Conservation (phyloP, 1,284 basidiomycete genomes). For the Boletus semigastroideus region DNA sequence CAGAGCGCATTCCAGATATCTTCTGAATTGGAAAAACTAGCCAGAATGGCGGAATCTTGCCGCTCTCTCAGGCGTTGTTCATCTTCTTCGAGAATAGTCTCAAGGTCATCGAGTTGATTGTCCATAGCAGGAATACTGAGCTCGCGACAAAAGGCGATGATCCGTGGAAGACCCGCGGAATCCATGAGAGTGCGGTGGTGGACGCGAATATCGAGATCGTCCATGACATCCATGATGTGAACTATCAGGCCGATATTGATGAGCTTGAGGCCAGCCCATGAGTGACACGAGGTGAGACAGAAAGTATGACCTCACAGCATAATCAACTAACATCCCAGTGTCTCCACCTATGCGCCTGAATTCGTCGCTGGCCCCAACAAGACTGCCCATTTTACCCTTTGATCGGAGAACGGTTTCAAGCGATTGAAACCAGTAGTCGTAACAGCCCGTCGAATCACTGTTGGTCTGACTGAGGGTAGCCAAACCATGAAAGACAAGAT, state of each 20-base stretch:
- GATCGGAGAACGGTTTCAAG: slow-evolving; percentile 80
- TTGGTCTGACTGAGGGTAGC: slow-evolving; percentile 68
- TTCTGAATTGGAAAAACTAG: slow-evolving; percentile 77
- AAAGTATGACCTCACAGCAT: slow-evolving; percentile 62
- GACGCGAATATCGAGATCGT: slow-evolving; percentile 80
- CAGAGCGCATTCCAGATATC: slow-evolving; percentile 88
- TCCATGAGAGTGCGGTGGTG: slow-evolving; percentile 91
- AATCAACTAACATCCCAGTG: slow-evolving; percentile 75
- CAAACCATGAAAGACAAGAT: slow-evolving; percentile 61
- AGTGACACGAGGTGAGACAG: slow-evolving; percentile 9
- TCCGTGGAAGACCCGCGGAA: slow-evolving; percentile 74
- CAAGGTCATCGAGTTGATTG: slow-evolving; percentile 68
- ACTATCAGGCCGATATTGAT: slow-evolving; percentile 73
- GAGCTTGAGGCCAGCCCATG: slow-evolving; percentile 42
- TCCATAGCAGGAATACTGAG: slow-evolving; percentile 71
- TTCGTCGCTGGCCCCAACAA: slow-evolving; percentile 93
- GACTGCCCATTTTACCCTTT: slow-evolving; percentile 91
- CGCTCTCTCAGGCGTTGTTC: slow-evolving; percentile 76
- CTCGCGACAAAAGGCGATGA: slow-evolving; percentile 70
- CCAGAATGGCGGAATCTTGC: slow-evolving; percentile 75
- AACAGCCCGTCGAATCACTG: slow-evolving; percentile 59
- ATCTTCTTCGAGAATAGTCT: slow-evolving; percentile 74
- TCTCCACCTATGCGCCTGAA: slow-evolving; percentile 66
- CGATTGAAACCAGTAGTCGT: slow-evolving; percentile 89
- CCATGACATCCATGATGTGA: slow-evolving; percentile 59